A percentile compares a stretch with the other conserved stretches of the same genome.
Evolutionary conservation across 192 early-diverging fungal genomes (phyloP).

Genomic region (Thamnidium elegans): DNA sequence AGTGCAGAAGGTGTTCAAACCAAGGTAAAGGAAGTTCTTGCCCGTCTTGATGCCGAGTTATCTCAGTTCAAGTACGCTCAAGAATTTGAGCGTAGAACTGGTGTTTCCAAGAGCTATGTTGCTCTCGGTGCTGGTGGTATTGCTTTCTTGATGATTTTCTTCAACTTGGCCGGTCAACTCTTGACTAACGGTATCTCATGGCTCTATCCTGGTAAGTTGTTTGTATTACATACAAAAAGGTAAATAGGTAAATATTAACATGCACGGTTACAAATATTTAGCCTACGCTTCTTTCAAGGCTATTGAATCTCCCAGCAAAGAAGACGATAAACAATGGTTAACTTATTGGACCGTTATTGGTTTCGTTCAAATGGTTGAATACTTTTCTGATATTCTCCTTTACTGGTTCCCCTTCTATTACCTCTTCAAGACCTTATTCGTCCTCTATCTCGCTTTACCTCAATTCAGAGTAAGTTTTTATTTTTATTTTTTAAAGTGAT

Average conservation of each 20-base stretch:
- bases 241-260: not conserved
- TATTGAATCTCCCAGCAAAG: constrained; percentile 75
- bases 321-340: constrained; percentile 87
- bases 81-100: constrained; percentile 69
- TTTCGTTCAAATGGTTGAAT: constrained; percentile 83
- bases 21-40: constrained; percentile 19
- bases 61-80: constrained; percentile 61
- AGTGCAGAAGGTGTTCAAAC: constrained; percentile 26
- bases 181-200: constrained; percentile 80
- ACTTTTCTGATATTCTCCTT: constrained; percentile 83
- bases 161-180: constrained; percentile 81
- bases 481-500: not conserved
- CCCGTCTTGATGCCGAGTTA: constrained; percentile 69
- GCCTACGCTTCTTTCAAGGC: constrained; percentile 93
- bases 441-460: constrained; percentile 84
- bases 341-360: constrained; percentile 94
- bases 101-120: constrained; percentile 90
- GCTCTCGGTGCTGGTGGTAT: constrained; percentile 61
- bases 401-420: constrained; percentile 98
- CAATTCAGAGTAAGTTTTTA: constrained; percentile 52
- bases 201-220: constrained; percentile 73
- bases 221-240: not conserved
- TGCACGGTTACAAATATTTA: constrained; percentile 22
- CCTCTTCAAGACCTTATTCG: constrained; percentile 84
- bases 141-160: constrained; percentile 76